A percentile compares a stretch with the other conserved stretches of the same genome.
phyloP scores from a whole-genome alignment of 1,139 yeast species.

The Sugiyamaella japonica region DNA sequence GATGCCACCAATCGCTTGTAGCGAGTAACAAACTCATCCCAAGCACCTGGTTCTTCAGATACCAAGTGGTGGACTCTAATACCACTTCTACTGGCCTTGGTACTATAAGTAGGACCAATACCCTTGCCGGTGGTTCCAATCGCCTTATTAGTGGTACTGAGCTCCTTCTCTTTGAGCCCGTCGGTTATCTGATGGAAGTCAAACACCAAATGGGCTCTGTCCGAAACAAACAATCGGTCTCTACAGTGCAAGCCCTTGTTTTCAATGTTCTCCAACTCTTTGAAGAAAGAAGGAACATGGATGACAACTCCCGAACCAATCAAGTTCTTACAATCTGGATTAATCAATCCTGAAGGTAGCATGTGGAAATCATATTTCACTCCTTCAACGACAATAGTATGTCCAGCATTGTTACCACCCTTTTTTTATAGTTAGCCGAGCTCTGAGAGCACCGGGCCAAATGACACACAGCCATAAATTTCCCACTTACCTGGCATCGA shows the following conservation, averaged over 20 bases:
- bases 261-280: conserved; percentile 79
- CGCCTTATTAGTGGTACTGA: conserved; percentile 79
- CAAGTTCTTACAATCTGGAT: conserved; percentile 83
- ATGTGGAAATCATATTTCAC: conserved; percentile 95
- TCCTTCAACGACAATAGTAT: conserved; percentile 89
- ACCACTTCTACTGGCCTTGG: conserved; percentile 97
- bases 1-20: conserved; percentile 76
- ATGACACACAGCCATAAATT: neutral
- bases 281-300: conserved; percentile 90
- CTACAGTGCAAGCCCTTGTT: conserved; percentile 70
- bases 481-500: conserved; percentile 61
- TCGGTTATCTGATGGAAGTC: conserved; percentile 98
- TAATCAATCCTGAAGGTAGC: conserved; percentile 96
- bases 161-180: conserved; percentile 89
- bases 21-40: conserved; percentile 85
- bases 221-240: conserved; percentile 80
- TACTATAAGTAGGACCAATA: conserved; percentile 97
- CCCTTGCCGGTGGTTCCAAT: conserved; percentile 99
- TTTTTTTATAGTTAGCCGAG: neutral
- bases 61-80: conserved; percentile 94
- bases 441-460: too few relatives aligned
- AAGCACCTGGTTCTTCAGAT: conserved; percentile 82
- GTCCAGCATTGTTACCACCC: conserved; percentile 99
- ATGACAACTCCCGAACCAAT: conserved; percentile 97
- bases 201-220: conserved; percentile 94